Evolutionary conservation across 2,329 filamentous ascomycete genomes (phyloP).

Genomic region (Ceratocystis albifundus): DNA sequence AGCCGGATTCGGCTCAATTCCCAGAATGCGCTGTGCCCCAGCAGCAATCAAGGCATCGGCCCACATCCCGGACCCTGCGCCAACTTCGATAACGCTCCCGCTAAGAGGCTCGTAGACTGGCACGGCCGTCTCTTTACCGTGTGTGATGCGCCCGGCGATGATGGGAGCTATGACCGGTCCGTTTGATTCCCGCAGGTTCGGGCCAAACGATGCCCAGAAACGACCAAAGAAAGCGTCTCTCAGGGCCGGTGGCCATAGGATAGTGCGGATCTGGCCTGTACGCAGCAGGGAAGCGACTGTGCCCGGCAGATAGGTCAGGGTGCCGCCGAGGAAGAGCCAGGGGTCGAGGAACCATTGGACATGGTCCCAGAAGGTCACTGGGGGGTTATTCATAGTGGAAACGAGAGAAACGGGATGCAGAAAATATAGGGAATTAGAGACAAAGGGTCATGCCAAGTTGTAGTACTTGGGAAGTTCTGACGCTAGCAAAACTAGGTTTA

Average conservation of each 20-base stretch:
- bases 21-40: constrained; percentile 39
- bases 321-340: constrained; percentile 42
- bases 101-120: constrained; percentile 32
- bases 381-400: constrained; percentile 15
- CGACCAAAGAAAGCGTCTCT: constrained; percentile 45
- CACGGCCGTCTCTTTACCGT: constrained; percentile 31
- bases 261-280: constrained; percentile 29
- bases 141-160: constrained; percentile 38
- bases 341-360: constrained; percentile 35
- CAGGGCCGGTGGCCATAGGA: constrained; percentile 36
- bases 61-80: constrained; percentile 51
- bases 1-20: constrained; percentile 51
- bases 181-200: constrained; percentile 36
- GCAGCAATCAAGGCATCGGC: constrained; percentile 39
- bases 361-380: constrained; percentile 14
- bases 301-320: constrained; percentile 39
- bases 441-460: too few species aligned
- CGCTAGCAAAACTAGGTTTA: neutral
- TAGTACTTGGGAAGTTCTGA: neutral
- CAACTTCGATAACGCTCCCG: constrained; percentile 50
- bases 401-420: neutral
- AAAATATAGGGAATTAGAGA: neutral
- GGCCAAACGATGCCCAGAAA: constrained; percentile 49
- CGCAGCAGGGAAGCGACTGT: constrained; percentile 38
- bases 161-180: constrained; percentile 41